These are phyloP conservation scores for Trypanosoma vivax DNA, from an alignment of 208 protist species.

Conservation along the genomic window DNA sequence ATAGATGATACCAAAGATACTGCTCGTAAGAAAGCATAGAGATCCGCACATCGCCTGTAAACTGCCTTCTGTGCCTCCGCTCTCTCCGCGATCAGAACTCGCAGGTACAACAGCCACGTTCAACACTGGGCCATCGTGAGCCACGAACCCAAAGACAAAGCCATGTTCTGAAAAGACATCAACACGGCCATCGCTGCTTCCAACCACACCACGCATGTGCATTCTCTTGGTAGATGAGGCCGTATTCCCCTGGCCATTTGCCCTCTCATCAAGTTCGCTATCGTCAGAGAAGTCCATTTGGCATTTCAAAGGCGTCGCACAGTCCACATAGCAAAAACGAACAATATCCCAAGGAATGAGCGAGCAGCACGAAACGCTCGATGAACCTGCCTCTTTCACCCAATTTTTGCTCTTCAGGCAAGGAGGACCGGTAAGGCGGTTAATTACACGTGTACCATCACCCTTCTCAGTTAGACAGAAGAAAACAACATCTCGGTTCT, in stretches of 20 bases:
- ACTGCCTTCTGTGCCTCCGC: background rate
- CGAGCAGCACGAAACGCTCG: slow-evolving; percentile 35
- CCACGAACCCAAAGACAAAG: slow-evolving; percentile 68
- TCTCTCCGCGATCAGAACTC: background rate
- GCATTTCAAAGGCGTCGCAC: too few species aligned
- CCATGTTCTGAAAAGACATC: slow-evolving; percentile 61
- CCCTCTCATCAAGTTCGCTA: background rate
- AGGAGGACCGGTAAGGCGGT: slow-evolving; percentile 26
- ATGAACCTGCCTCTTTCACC: background rate
- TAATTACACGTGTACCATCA: slow-evolving; percentile 34
- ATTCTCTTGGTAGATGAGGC: background rate
- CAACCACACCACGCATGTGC: slow-evolving; percentile 66
- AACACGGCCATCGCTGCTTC: slow-evolving; percentile 65
- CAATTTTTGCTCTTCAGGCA: background rate
- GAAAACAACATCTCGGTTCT: slow-evolving; percentile 37
- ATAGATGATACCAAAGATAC: slow-evolving; percentile 40
- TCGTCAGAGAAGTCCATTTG: too few species aligned
- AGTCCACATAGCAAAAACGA: too few species aligned
- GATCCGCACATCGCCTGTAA: too few species aligned
- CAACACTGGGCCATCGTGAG: slow-evolving; percentile 52
- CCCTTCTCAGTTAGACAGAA: slow-evolving; percentile 28
- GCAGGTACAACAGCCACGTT: slow-evolving; percentile 42
- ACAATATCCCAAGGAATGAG: slow-evolving; percentile 25
- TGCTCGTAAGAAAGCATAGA: slow-evolving; percentile 60
- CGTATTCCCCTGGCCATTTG: background rate